A percentile compares a stretch with the other conserved stretches of the same genome.
Evolutionary conservation across 768 basidiomycete species (phyloP).

Genomic region (Lactifluus volemus): DNA sequence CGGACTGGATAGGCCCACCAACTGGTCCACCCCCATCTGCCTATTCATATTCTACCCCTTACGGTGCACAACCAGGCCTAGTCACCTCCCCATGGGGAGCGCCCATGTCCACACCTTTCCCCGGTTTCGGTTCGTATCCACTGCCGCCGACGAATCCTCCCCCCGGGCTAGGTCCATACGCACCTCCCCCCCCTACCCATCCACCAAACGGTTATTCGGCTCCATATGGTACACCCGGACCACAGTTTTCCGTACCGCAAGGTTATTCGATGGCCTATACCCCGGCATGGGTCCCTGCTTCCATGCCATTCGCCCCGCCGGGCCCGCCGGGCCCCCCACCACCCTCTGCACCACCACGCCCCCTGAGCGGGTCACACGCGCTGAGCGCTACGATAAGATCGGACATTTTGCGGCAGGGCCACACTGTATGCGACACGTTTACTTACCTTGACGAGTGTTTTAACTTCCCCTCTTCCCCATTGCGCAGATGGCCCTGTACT

Average conservation of each 20-base stretch:
- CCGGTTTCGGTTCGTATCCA: slow-evolving; percentile 25
- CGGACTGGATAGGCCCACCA: slow-evolving; percentile 26
- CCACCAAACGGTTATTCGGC: slow-evolving; percentile 1
- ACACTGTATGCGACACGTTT: slow-evolving; percentile 30
- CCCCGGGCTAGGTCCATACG: neutral
- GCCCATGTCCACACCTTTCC: slow-evolving; percentile 16
- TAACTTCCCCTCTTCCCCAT: neutral
- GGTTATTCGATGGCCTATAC: slow-evolving; percentile 13
- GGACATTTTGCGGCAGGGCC: slow-evolving; percentile 33
- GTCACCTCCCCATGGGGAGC: slow-evolving; percentile 2
- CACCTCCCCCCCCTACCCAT: neutral
- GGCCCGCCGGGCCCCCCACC: slow-evolving; percentile 16
- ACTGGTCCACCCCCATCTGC: slow-evolving; percentile 16
- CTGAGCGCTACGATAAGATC: slow-evolving; percentile 28
- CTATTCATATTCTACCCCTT: slow-evolving; percentile 8
- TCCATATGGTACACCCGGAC: slow-evolving; percentile 11
- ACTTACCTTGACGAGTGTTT: slow-evolving; percentile 4
- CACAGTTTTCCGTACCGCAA: slow-evolving; percentile 11
- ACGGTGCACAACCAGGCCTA: neutral
- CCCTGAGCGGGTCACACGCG: slow-evolving; percentile 24
- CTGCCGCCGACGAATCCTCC: slow-evolving; percentile 25
- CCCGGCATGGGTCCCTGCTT: slow-evolving; percentile 1
- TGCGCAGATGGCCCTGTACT: slow-evolving; percentile 60
- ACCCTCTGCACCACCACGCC: slow-evolving; percentile 21
- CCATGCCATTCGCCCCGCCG: slow-evolving; percentile 6